phyloP scores from a whole-genome alignment of 2,329 filamentous ascomycete genomes.

The Chrysoporthe cubensis region DNA sequence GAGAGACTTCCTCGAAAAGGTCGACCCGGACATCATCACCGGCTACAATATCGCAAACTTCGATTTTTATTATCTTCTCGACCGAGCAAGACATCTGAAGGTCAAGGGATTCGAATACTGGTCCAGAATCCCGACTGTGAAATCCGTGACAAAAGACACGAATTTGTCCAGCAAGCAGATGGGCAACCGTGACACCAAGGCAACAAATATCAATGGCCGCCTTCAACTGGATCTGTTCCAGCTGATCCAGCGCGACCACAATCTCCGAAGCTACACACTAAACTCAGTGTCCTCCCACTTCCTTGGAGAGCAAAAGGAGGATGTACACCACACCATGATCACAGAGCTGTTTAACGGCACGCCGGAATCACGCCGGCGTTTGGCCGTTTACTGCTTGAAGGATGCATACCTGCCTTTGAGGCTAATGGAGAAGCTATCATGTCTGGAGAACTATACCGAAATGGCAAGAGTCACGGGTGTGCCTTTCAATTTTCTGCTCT shows the following conservation, averaged over 20 bases:
- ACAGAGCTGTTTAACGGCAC: conserved; percentile 98
- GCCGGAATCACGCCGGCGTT: conserved; percentile 83
- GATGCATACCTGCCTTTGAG: conserved; percentile 95
- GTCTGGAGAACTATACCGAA: conserved; percentile 98
- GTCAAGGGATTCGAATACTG: conserved; percentile 81
- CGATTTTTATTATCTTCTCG: conserved; percentile 94
- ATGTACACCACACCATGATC: conserved; percentile 99
- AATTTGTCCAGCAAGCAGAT: conserved; percentile 98
- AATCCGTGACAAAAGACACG: conserved; percentile 74
- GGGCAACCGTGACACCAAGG: conserved; percentile 92
- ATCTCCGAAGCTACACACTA: conserved; percentile 93
- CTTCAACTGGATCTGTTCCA: conserved; percentile 95
- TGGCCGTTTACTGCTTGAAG: conserved; percentile 96
- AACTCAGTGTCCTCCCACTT: conserved; percentile 97
- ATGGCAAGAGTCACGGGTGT: conserved; percentile 99
- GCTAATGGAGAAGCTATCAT: conserved; percentile 96
- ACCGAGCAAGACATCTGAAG: conserved; percentile 84
- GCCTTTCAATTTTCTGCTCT: conserved; percentile 91
- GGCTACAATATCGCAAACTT: conserved; percentile 99
- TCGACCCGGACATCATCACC: conserved; percentile 96
- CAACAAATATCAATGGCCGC: conserved; percentile 92
- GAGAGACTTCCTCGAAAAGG: conserved; percentile 86
- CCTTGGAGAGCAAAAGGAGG: conserved; percentile 95
- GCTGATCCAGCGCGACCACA: conserved; percentile 90
- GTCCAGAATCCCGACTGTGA: conserved; percentile 74